A percentile compares a stretch with the other conserved stretches of the same genome.
Evolutionary conservation across 177 flowering plant species (phyloP).

Genomic region (Vitis hybrid): DNA sequence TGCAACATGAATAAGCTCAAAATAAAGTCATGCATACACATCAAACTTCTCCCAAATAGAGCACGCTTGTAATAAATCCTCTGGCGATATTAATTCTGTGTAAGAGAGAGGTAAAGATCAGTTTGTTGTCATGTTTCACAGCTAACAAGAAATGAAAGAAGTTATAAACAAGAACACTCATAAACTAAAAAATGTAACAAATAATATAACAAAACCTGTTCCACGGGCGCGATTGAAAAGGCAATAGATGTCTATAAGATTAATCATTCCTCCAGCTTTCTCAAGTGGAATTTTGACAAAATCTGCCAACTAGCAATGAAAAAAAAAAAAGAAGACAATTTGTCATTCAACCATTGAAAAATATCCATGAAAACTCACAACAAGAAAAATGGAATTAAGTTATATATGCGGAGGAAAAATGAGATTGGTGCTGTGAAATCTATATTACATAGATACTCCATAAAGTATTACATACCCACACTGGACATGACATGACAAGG

Average conservation of each 20-base stretch:
- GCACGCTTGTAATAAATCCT: conserved; percentile 93
- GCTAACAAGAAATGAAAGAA: background rate
- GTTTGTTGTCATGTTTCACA: conserved; percentile 1
- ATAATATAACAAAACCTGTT: conserved; percentile 55
- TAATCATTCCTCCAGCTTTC: conserved; percentile 94
- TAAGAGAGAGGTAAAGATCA: background rate
- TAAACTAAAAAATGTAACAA: background rate
- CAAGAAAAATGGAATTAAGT: background rate
- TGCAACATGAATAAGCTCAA: conserved; percentile 16
- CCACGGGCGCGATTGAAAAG: conserved; percentile 98
- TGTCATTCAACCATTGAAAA: background rate
- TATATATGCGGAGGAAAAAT: background rate
- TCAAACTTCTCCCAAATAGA: conserved; percentile 96
- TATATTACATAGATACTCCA: background rate
- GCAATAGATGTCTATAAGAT: conserved; percentile 86
- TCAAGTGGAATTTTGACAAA: conserved; percentile 86
- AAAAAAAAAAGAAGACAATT: background rate
- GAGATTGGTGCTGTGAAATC: background rate
- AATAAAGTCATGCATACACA: conserved; percentile 60
- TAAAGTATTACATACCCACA: background rate
- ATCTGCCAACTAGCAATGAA: conserved; percentile 77
- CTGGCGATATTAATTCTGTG: conserved; percentile 94
- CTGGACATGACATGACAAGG: too few species aligned
- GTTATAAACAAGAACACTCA: too few species aligned
- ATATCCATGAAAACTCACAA: background rate